Percentiles rank a stretch among this genome's conserved stretches.
These are phyloP conservation scores for Schizochytrium sp. DNA, from an alignment of 108 stramenopile species.

Conservation along the genomic window DNA sequence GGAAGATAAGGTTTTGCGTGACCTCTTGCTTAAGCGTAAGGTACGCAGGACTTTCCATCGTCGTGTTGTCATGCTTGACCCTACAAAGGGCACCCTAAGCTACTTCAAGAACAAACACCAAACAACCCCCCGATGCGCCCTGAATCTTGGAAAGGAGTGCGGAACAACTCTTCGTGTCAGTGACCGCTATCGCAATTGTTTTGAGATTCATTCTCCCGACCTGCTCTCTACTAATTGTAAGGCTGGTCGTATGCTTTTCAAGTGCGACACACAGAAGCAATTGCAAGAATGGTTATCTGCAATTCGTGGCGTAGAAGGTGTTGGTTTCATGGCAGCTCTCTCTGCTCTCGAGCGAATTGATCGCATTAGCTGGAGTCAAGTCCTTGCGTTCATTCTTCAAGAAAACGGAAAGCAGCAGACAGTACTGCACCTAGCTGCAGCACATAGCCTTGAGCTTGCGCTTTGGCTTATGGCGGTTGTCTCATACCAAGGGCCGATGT, in stretches of 20 bases:
- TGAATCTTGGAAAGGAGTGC: conserved; percentile 22
- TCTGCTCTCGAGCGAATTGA: conserved; percentile 33
- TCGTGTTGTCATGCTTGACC: conserved; percentile 41
- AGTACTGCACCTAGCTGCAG: conserved; percentile 37
- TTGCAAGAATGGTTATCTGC: conserved; percentile 48
- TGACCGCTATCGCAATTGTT: conserved; percentile 35
- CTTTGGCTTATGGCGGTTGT: conserved; percentile 36
- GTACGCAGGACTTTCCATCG: conserved; percentile 28
- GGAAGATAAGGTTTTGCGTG: conserved; percentile 39
- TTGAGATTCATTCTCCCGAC: conserved; percentile 42
- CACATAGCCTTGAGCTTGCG: not conserved
- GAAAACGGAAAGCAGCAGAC: conserved; percentile 17
- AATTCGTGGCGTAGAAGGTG: conserved; percentile 30
- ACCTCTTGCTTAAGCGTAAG: conserved; percentile 11
- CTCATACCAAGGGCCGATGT: conserved; percentile 47
- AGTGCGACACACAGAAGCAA: conserved; percentile 28
- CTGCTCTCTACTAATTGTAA: not conserved
- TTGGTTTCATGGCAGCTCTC: conserved; percentile 32
- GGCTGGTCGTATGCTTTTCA: conserved; percentile 16
- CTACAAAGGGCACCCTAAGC: conserved; percentile 28
- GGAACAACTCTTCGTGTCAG: conserved; percentile 41
- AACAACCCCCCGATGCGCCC: conserved; percentile 12
- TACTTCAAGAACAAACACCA: not conserved
- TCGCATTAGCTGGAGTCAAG: conserved; percentile 25
- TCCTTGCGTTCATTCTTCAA: not conserved